Percentiles rank a stretch among this genome's conserved stretches.
These are phyloP conservation scores for barrel medic (Medicago truncatula) DNA, from an alignment of 306 rosid genomes.

Conservation along the genomic window DNA sequence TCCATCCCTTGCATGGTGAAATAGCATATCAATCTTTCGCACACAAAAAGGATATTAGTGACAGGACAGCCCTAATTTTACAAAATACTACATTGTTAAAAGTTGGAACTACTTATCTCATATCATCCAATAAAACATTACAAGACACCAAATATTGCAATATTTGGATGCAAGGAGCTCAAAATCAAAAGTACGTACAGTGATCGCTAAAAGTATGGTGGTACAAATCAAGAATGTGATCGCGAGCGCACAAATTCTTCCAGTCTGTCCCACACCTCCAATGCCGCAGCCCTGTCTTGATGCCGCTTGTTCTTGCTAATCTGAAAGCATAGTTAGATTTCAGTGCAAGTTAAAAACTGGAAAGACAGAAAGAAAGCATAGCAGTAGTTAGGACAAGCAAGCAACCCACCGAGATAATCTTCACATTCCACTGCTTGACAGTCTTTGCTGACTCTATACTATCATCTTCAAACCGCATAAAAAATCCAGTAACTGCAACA, in stretches of 20 bases:
- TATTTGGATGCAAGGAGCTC: slow-evolving; percentile 26
- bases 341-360: neutral
- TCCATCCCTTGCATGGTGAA: neutral
- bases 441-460: slow-evolving; percentile 87
- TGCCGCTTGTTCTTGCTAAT: slow-evolving; percentile 98
- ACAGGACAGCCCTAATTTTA: slow-evolving; percentile 3
- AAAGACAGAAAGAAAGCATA: slow-evolving; percentile 9
- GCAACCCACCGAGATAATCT: slow-evolving; percentile 81
- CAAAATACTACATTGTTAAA: neutral
- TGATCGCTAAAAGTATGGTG: slow-evolving; percentile 15
- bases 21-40: neutral
- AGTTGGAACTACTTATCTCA: slow-evolving; percentile 13
- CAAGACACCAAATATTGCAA: slow-evolving; percentile 22
- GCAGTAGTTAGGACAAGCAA: slow-evolving; percentile 3
- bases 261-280: slow-evolving; percentile 98
- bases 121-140: slow-evolving; percentile 14
- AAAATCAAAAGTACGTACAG: slow-evolving; percentile 34
- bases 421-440: slow-evolving; percentile 99
- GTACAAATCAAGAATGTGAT: slow-evolving; percentile 75
- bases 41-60: neutral
- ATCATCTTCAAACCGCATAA: slow-evolving; percentile 71
- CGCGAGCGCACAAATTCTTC: slow-evolving; percentile 94
- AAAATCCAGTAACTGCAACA: slow-evolving; percentile 54
- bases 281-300: slow-evolving; percentile 97
- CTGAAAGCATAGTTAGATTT: slow-evolving; percentile 49